Base-by-base conservation (phyloP, 352 stramenopile genomes). In the Phytophthora tentaculata region DNA sequence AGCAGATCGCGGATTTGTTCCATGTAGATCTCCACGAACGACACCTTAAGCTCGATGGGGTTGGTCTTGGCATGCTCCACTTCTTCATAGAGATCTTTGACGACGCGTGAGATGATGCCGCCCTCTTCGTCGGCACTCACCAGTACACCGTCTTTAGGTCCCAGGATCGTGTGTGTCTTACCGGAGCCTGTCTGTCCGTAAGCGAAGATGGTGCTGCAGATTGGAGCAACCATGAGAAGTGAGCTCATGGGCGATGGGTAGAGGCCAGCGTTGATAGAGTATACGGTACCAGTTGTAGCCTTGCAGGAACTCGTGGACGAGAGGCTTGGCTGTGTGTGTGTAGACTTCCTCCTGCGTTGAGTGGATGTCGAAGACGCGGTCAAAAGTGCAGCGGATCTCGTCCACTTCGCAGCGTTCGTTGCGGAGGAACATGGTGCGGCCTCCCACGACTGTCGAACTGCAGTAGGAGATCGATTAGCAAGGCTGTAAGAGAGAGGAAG, bases 131-230 rank as follows among this genome's bases (percentile, higher is more conserved):
- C 79, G 0, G 78, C 69, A 44, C 80, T 89, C 17, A 79, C 77
- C 9, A 80, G 54, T 23, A 89, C 74, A 12, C 84, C 83, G 64
- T 92, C 84, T 26, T 86, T 86, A 10, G 84, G 83, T 0, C 86
- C 86, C 5, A 90, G 67, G 44, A 94, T 91, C 22, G 86, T 94
- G 59, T 94, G 86, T n/a, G 94, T 98, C 66, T 98, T 98, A 54
- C 94, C 94, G 2, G 83, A 96, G 19, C 94, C 94, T 5, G 91
- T 97, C 70, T 97, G 91, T 3, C 91, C 91, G 67, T 97, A 97
- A 23, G 87, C 89, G 56, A 97, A 97, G 51, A 97, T 95, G 39
- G 90, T 97, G 41, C 81, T 67, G 14, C 23, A 53, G 1, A 39
- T 26, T 43, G 19, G 20, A 16, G 43, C 12, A 17, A 29, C 4